These are phyloP conservation scores for Podila epigama DNA, from an alignment of 192 early-diverging fungal genomes.

Conservation along the genomic window DNA sequence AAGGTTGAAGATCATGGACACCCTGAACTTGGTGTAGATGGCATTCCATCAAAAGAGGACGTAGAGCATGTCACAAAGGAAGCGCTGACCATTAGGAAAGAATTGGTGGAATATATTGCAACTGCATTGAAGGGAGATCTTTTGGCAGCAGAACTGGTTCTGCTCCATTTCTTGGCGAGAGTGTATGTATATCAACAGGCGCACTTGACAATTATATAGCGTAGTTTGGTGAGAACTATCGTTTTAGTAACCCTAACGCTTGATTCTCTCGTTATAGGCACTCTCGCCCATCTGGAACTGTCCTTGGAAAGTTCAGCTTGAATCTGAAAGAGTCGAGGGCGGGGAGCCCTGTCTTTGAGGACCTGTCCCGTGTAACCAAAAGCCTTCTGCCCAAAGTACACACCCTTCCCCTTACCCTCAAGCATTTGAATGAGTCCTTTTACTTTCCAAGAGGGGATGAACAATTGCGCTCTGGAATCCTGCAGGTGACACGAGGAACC, in stretches of 20 bases:
- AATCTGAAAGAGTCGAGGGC: conserved; percentile 62
- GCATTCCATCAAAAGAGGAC: conserved; percentile 9
- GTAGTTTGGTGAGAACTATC: conserved; percentile 1
- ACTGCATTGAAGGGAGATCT: conserved; percentile 65
- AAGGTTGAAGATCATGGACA: conserved; percentile 47
- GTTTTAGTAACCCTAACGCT: neutral
- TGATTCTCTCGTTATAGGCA: conserved; percentile 34
- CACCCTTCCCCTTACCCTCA: conserved; percentile 68
- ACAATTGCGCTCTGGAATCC: conserved; percentile 65
- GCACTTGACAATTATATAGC: no score
- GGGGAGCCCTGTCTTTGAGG: conserved; percentile 2
- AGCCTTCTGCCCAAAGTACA: conserved; percentile 62
- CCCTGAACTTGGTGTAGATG: conserved; percentile 31
- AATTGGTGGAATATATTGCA: conserved; percentile 64
- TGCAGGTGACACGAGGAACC: conserved; percentile 70
- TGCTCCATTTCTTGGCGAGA: conserved; percentile 73
- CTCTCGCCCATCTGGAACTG: conserved; percentile 50
- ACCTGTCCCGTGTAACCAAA: conserved; percentile 6
- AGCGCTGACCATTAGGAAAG: conserved; percentile 36
- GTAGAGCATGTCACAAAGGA: neutral
- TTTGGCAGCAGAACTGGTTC: conserved; percentile 71
- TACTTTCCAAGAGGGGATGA: conserved; percentile 68
- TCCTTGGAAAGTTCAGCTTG: conserved; percentile 74
- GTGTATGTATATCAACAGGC: no score
- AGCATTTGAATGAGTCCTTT: conserved; percentile 61